A percentile compares a stretch with the other conserved stretches of the same genome.
These are phyloP conservation scores for Sonneratia alba DNA, from an alignment of 345 rosid species.

Conservation along the genomic window DNA sequence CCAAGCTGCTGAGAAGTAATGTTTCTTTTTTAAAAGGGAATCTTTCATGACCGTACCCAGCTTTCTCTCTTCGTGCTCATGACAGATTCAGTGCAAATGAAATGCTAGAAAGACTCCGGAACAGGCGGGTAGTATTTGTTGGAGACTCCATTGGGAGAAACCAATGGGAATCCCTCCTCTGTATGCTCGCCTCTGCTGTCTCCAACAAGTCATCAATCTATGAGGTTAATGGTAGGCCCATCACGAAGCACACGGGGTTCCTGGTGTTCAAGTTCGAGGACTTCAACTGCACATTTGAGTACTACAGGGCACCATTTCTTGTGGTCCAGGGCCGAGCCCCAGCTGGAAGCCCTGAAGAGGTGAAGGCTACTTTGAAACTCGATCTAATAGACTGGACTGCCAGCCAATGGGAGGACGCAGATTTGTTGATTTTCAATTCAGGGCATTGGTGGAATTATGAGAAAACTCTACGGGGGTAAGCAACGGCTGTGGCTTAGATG, in stretches of 20 bases:
- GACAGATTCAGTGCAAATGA: constrained; percentile 60
- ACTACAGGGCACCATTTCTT: constrained; percentile 78
- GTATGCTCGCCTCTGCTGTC: constrained; percentile 65
- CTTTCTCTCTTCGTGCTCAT: neutral
- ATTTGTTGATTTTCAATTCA: constrained; percentile 61
- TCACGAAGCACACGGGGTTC: constrained; percentile 78
- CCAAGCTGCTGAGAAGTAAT: neutral
- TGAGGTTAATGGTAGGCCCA: constrained; percentile 66
- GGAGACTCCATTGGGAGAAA: constrained; percentile 95
- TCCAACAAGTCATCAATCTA: constrained; percentile 51
- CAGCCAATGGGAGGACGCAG: constrained; percentile 58
- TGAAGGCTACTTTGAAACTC: constrained; percentile 52
- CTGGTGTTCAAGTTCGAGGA: constrained; percentile 63
- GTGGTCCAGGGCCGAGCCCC: constrained; percentile 66
- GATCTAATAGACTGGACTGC: constrained; percentile 65
- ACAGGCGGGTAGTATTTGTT: constrained; percentile 63
- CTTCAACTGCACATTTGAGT: constrained; percentile 79
- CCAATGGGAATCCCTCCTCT: constrained; percentile 92
- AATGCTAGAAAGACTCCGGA: constrained; percentile 58
- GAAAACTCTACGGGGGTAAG: constrained; percentile 63
- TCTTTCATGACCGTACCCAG: neutral
- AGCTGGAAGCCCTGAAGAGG: constrained; percentile 32
- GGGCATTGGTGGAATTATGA: constrained; percentile 94
- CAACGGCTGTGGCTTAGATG: neutral
- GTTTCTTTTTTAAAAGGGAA: neutral